phyloP scores from a whole-genome alignment of 441 rosid genomes.

The Erodium moschatum region DNA sequence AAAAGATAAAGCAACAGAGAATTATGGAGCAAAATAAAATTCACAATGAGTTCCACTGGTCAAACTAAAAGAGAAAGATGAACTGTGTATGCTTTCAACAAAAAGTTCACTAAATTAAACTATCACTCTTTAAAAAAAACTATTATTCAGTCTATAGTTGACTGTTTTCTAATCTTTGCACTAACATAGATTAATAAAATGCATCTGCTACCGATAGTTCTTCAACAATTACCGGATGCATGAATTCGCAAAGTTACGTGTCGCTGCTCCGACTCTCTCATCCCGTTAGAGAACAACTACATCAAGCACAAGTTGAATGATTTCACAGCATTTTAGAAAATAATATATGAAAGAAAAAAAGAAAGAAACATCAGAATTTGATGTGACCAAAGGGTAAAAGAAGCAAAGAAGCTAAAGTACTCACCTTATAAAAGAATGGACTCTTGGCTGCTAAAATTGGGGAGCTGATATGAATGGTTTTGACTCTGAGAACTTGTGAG shows the following conservation, averaged over 20 bases:
- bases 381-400: conserved; percentile 5
- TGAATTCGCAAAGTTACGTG: conserved; percentile 63
- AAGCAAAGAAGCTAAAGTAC: not conserved
- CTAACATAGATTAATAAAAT: not conserved
- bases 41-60: not conserved
- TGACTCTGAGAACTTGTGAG: conserved; percentile 54
- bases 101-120: too few species aligned
- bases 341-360: not conserved
- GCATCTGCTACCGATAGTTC: not conserved
- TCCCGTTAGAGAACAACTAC: conserved; percentile 80
- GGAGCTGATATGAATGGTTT: conserved; percentile 77
- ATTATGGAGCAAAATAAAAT: too few species aligned
- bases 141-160: not conserved
- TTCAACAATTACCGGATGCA: conserved; percentile 45
- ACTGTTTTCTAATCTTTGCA: not conserved
- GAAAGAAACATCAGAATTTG: not conserved
- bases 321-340: not conserved
- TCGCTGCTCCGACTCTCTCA: conserved; percentile 75
- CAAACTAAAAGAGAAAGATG: not conserved
- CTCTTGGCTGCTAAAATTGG: conserved; percentile 91
- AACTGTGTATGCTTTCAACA: not conserved
- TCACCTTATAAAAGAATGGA: conserved; percentile 85
- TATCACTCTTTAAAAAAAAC: not conserved
- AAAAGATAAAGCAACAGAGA: too few species aligned
- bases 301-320: not conserved